Evolutionary conservation across 2,329 filamentous ascomycete genomes (phyloP), one percentile per base, ranked within the genome.

Genomic region (Boeremia exigua): DNA sequence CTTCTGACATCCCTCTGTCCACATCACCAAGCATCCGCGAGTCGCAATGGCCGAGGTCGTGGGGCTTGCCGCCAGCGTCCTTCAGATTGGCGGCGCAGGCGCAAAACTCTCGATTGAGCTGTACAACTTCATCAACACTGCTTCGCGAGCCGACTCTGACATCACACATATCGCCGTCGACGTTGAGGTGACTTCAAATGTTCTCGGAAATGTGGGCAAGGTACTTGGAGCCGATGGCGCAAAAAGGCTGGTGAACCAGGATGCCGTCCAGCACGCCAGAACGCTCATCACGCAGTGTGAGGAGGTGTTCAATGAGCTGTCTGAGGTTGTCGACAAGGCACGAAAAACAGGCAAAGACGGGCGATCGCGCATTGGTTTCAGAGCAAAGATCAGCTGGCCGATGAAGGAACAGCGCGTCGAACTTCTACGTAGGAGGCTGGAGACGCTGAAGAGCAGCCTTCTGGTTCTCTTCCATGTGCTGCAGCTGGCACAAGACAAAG

Each of bases 401-500:
- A 46, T 68, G 53, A 68, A 67, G 42, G 62, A 67, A 33, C 60
- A 66, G 49, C 63, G 62, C 42, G 45, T 68, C 11, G 67, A 71
- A 42, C 45, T 72, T 6, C 49, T 68, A 25, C 54, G 59, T 14
- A 54, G 58, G 27, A 60, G 66, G 19, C 50, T 73, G 12, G 69
- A 71, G 30, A 69, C 62, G 43, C 36, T 71, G 33, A 70, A 72
- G 44, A 66, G 62, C 25, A 70, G 65, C 30, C 59, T 72, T 12
- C 48, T 63, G 23, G 42, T 73, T 15, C 38, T 73, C 11, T 50
- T 73, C 15, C 55, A 70, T 43, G 68, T 73, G 6, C 39, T 73
- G 9, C 63, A 66, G 15, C 42, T 71, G 23, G 69, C 69, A 4
- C 65, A 67, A 40, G 59, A 42, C 4, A 60, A 69, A 38, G 60